These are phyloP conservation scores for Aleurites moluccanus DNA, from an alignment of 441 rosid species.

Conservation along the genomic window DNA sequence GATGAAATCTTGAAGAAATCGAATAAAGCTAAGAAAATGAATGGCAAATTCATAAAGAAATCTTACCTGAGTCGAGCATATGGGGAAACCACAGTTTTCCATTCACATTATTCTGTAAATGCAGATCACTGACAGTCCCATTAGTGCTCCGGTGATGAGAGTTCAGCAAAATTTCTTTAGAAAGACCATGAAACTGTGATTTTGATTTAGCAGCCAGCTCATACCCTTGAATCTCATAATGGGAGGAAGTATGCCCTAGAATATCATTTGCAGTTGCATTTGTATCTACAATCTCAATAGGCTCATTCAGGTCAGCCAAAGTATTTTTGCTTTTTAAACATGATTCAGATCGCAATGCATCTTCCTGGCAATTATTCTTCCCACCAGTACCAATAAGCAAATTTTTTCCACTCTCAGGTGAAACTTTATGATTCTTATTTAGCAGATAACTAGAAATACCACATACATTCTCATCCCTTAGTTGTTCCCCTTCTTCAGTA, in stretches of 20 bases:
- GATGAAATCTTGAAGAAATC: background rate
- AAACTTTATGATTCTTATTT: slow-evolving; percentile 41
- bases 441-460: slow-evolving; percentile 46
- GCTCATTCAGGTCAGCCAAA: slow-evolving; percentile 87
- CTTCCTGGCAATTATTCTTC: slow-evolving; percentile 44
- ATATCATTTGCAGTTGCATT: slow-evolving; percentile 48
- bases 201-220: slow-evolving; percentile 37
- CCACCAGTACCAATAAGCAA: slow-evolving; percentile 34
- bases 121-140: slow-evolving; percentile 32
- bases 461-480: slow-evolving; percentile 43
- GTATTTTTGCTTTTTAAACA: slow-evolving; percentile 44
- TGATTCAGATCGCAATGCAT: slow-evolving; percentile 41
- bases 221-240: slow-evolving; percentile 40
- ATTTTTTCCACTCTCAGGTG: slow-evolving; percentile 36
- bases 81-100: slow-evolving; percentile 51
- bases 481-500: slow-evolving; percentile 59
- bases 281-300: slow-evolving; percentile 59
- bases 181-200: slow-evolving; percentile 39
- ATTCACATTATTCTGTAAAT: slow-evolving; percentile 34
- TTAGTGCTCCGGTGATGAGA: slow-evolving; percentile 39
- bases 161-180: slow-evolving; percentile 43
- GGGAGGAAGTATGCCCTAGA: slow-evolving; percentile 33
- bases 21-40: slow-evolving; percentile 16
- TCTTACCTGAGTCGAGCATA: slow-evolving; percentile 55
- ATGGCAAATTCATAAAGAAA: slow-evolving; percentile 6